phyloP scores from a whole-genome alignment of 352 stramenopile species.

The Globisporangium perplexum region DNA sequence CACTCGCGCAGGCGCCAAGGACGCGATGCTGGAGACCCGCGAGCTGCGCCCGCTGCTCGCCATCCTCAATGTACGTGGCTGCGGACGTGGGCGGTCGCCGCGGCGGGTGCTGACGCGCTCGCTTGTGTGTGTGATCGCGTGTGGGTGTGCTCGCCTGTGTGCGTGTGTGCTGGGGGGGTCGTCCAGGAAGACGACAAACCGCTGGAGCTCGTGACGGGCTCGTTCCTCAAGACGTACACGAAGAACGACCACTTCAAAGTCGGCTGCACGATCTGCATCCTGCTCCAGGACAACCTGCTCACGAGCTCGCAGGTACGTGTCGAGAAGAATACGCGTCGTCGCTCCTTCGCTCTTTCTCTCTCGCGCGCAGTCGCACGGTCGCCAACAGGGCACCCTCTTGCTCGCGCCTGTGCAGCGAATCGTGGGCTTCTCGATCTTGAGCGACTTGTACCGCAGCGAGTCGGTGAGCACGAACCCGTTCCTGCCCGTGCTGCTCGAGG shows the following conservation, averaged over 20 bases:
- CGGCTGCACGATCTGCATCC: slow-evolving; percentile 86
- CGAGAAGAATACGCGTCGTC: background rate
- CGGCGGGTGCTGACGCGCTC: background rate
- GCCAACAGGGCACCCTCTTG: too few species aligned
- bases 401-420: slow-evolving; percentile 43
- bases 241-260: slow-evolving; percentile 90
- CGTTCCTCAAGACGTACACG: slow-evolving; percentile 75
- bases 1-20: background rate
- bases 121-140: too few species aligned
- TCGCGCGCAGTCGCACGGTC: too few species aligned
- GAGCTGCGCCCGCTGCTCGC: slow-evolving; percentile 74
- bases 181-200: slow-evolving; percentile 80
- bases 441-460: slow-evolving; percentile 81
- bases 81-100: background rate
- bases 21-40: slow-evolving; percentile 72
- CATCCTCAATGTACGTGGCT: slow-evolving; percentile 72
- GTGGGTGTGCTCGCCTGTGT: background rate
- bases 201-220: slow-evolving; percentile 59
- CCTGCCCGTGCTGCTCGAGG: slow-evolving; percentile 81
- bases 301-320: slow-evolving; percentile 75
- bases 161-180: slow-evolving; percentile 6
- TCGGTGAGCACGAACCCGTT: slow-evolving; percentile 78
- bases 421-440: slow-evolving; percentile 83
- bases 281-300: slow-evolving; percentile 89
- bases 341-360: background rate